These are phyloP conservation scores for Fusarium sp. DNA, from an alignment of 2,329 filamentous ascomycete species.

Conservation along the genomic window DNA sequence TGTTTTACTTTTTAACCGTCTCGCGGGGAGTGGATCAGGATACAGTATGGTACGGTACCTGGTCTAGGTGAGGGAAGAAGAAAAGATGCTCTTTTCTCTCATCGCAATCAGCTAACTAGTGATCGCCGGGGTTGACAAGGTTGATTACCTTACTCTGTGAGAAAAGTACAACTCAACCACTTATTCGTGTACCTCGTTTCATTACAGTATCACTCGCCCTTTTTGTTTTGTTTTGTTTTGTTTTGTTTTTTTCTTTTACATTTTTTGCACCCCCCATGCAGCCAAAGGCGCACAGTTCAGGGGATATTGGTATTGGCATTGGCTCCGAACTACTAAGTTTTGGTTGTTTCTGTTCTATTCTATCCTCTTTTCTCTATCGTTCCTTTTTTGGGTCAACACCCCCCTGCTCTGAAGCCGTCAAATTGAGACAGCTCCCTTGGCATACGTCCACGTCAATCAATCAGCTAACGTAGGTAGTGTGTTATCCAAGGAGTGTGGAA, in stretches of 20 bases:
- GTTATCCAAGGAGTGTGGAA: constrained; percentile 27
- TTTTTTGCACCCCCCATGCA: constrained; percentile 21
- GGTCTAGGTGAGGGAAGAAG: constrained; percentile 21
- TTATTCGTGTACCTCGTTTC: constrained; percentile 6
- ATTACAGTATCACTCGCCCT: constrained; percentile 7
- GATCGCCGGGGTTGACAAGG: constrained; percentile 19
- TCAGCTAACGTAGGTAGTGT: constrained; percentile 4
- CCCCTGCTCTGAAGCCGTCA: constrained; percentile 38
- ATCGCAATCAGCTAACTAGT: constrained; percentile 12
- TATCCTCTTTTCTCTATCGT: constrained; percentile 24
- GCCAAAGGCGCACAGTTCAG: constrained; percentile 21
- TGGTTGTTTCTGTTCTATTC: constrained; percentile 5
- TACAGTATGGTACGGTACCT: neutral
- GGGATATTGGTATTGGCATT: neutral
- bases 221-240: neutral
- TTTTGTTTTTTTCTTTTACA: constrained; percentile 2
- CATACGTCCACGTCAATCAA: constrained; percentile 48
- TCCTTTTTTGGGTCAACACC: constrained; percentile 23
- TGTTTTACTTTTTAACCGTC: constrained; percentile 35
- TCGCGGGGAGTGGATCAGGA: constrained; percentile 29
- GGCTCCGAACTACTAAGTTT: neutral
- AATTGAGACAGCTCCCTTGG: constrained; percentile 48
- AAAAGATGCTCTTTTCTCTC: constrained; percentile 25
- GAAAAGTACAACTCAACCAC: constrained; percentile 18
- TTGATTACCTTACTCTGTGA: constrained; percentile 7